Percentiles rank a stretch among this genome's conserved stretches.
Conservation (phyloP, 225 moss, liverwort and hornwort species). For the Marchantia paleacea region DNA sequence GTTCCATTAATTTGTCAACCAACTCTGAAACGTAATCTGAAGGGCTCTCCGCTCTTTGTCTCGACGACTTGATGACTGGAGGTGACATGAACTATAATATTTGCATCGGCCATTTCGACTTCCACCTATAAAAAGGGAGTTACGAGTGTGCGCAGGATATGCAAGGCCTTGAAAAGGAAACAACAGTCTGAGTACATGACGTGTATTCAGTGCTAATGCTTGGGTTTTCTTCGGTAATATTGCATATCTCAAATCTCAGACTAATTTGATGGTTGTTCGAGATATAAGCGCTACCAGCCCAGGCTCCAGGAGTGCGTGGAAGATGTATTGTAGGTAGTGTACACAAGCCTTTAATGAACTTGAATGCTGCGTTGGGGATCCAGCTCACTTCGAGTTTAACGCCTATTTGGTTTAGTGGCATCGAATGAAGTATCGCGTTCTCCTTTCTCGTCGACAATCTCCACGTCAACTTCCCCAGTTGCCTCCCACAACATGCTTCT, state of each 20-base stretch:
- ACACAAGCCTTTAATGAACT: neutral
- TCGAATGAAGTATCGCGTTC: neutral
- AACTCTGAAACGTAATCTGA: neutral
- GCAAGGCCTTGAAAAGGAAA: neutral
- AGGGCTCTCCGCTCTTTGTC: neutral
- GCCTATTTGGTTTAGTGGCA: neutral
- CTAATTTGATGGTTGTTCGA: neutral
- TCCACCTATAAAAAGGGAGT: neutral
- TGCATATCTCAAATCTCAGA: neutral
- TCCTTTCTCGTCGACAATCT: slow-evolving; percentile 1
- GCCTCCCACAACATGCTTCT: neutral
- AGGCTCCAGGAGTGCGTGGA: neutral
- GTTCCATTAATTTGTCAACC: neutral
- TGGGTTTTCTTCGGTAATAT: neutral
- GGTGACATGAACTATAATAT: neutral
- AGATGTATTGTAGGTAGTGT: neutral
- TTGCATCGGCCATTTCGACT: neutral
- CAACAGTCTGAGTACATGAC: neutral
- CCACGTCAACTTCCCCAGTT: neutral
- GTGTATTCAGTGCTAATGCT: neutral
- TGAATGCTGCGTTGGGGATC: neutral
- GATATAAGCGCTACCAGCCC: neutral
- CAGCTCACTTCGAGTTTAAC: neutral
- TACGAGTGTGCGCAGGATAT: neutral
- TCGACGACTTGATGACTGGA: neutral